Evolutionary conservation across 345 rosid genomes (phyloP).

Genomic region (Zanthoxylum bungeanum): DNA sequence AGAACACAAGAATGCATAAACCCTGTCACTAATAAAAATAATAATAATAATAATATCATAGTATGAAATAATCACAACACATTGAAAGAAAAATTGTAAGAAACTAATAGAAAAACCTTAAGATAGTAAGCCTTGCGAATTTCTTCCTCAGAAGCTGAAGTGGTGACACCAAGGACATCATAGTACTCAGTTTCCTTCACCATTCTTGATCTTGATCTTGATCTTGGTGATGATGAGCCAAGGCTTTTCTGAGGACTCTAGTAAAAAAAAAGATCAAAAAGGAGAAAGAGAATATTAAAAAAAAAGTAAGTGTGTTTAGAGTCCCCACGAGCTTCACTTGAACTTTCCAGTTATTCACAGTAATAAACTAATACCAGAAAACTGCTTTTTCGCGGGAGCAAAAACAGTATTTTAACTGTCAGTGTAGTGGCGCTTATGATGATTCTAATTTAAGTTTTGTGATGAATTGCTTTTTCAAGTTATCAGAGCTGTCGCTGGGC

Average conservation of each 20-base stretch:
- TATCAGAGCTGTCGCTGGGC: constrained; percentile 10
- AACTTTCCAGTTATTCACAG: constrained; percentile 63
- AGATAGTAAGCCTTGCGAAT: constrained; percentile 72
- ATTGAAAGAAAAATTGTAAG: not conserved
- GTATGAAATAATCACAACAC: not conserved
- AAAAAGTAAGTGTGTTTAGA: constrained; percentile 6
- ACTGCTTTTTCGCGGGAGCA: constrained; percentile 54
- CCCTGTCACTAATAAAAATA: not conserved
- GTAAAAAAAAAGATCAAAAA: not conserved
- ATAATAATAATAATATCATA: too few relatives aligned
- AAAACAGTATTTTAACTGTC: constrained; percentile 41
- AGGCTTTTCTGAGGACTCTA: constrained; percentile 4
- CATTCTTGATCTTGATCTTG: constrained; percentile 25
- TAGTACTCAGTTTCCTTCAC: constrained; percentile 72
- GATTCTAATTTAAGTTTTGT: not conserved
- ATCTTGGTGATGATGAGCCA: constrained; percentile 1
- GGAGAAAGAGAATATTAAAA: constrained; percentile 9
- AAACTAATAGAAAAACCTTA: constrained; percentile 33
- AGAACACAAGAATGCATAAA: not conserved
- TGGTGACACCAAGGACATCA: constrained; percentile 57
- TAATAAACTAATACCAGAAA: constrained; percentile 38
- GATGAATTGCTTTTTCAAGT: not conserved
- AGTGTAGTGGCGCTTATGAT: constrained; percentile 28
- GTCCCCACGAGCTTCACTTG: constrained; percentile 38
- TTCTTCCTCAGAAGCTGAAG: constrained; percentile 62